phyloP scores from a whole-genome alignment of 1,139 yeast species.

The Debaryomycetaceae sp. region DNA sequence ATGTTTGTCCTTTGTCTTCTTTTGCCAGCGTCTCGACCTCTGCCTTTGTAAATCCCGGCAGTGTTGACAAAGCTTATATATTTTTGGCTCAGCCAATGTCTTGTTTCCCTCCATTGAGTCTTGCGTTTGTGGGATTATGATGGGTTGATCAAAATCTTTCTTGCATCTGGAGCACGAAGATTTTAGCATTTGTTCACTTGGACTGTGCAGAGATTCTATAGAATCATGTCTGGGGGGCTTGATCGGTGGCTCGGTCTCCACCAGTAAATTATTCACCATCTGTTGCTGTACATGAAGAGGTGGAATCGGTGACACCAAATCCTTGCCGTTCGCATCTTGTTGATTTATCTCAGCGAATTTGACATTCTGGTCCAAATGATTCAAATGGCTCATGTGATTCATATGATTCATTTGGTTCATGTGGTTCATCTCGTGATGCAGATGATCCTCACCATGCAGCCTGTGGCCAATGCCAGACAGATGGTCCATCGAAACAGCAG shows the following conservation, averaged over 20 bases:
- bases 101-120: conserved; percentile 17
- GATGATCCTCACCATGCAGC: conserved; percentile 9
- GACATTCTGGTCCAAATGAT: conserved; percentile 3
- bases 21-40: conserved; percentile 62
- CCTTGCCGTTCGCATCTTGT: conserved; percentile 13
- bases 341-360: conserved; percentile 1
- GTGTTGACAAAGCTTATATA: conserved; percentile 57
- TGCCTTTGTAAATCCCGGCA: conserved; percentile 63
- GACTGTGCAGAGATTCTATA: not conserved
- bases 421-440: conserved; percentile 8
- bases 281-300: conserved; percentile 48
- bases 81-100: conserved; percentile 42
- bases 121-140: conserved; percentile 33
- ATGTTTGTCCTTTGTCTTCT: conserved; percentile 53
- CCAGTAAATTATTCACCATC: conserved; percentile 18
- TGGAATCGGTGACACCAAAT: conserved; percentile 41
- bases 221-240: conserved; percentile 1
- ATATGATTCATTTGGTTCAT: conserved; percentile 8
- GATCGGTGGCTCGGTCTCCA: conserved; percentile 3
- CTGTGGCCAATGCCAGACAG: conserved; percentile 5
- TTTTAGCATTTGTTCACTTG: conserved; percentile 12
- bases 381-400: conserved; percentile 8
- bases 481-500: not conserved
- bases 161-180: conserved; percentile 55
- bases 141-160: conserved; percentile 50